phyloP scores from a whole-genome alignment of 768 basidiomycete species.

The Favolaschia claudopus region DNA sequence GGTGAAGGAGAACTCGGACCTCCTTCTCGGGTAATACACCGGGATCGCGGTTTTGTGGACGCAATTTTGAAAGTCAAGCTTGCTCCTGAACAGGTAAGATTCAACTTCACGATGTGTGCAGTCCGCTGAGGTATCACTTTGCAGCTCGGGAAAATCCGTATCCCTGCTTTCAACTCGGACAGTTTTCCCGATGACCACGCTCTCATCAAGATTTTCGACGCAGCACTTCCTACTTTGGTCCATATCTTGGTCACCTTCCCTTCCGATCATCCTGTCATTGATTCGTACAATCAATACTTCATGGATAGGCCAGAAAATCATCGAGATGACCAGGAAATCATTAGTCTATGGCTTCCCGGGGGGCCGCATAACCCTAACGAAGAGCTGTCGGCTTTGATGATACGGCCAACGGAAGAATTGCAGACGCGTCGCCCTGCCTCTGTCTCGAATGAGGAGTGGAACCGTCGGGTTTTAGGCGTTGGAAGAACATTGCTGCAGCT shows the following conservation, averaged over 20 bases:
- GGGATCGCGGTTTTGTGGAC: not conserved
- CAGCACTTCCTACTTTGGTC: not conserved
- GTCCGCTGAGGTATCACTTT: not conserved
- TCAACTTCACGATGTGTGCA: not conserved
- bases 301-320: not conserved
- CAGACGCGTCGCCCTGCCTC: not conserved
- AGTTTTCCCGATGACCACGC: not conserved
- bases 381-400: not conserved
- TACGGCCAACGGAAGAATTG: too few species aligned
- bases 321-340: not conserved
- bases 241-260: not conserved
- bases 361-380: not conserved
- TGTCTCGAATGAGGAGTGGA: not conserved
- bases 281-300: not conserved
- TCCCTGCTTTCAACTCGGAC: slow-evolving; percentile 3
- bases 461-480: not conserved
- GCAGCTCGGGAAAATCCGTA: not conserved
- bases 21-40: too few species aligned
- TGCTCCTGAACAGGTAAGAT: not conserved
- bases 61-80: not conserved
- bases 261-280: not conserved
- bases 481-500: slow-evolving; percentile 1
- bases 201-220: not conserved
- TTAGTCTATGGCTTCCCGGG: not conserved
- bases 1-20: too few species aligned